A percentile compares a stretch with the other conserved stretches of the same genome.
These are phyloP conservation scores for Kodamaea alishanica DNA, from an alignment of 1,139 yeast species.

Conservation along the genomic window DNA sequence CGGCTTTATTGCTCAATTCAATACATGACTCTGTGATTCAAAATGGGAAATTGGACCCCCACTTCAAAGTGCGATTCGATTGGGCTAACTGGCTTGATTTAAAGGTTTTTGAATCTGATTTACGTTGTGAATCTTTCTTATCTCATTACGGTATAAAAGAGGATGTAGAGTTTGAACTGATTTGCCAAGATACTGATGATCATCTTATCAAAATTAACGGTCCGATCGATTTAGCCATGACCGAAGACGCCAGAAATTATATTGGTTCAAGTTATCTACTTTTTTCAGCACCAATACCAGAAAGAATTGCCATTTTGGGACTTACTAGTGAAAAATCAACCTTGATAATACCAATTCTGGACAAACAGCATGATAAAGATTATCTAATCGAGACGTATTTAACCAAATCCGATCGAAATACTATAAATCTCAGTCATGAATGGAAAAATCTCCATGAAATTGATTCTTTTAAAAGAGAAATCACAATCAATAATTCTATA, in stretches of 20 bases:
- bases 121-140: too few species aligned
- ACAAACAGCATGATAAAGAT: neutral
- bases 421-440: too few species aligned
- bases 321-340: slow-evolving; percentile 7
- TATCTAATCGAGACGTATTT: neutral
- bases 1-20: slow-evolving; percentile 15
- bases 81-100: slow-evolving; percentile 18
- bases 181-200: too few species aligned
- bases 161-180: too few species aligned
- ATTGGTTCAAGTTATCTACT: slow-evolving; percentile 14
- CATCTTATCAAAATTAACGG: slow-evolving; percentile 4
- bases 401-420: neutral
- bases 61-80: slow-evolving; percentile 15
- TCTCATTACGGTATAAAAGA: too few species aligned
- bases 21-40: slow-evolving; percentile 3
- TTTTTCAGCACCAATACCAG: slow-evolving; percentile 15
- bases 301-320: slow-evolving; percentile 15
- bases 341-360: slow-evolving; percentile 7
- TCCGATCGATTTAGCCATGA: slow-evolving; percentile 8
- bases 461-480: neutral
- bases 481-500: neutral
- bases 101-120: neutral
- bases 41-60: slow-evolving; percentile 3
- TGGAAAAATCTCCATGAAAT: neutral
- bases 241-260: slow-evolving; percentile 10